Conservation (phyloP, 2,329 filamentous ascomycete species). For the Aureobasidium subglaciale region DNA sequence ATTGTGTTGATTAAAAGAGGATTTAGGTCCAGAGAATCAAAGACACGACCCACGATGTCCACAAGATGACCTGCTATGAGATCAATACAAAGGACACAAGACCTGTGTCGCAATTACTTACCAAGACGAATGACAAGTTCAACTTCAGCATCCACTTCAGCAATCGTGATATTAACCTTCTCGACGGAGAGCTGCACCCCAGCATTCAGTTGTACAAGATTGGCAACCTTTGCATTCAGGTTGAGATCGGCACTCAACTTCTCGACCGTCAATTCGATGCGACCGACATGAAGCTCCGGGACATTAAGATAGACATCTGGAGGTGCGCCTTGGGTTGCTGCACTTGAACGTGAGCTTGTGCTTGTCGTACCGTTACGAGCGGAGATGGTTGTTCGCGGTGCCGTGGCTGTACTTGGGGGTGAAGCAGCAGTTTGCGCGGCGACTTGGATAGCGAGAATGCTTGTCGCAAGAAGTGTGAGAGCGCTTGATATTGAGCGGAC, state of each 20-base stretch:
- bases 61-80: conserved; percentile 44
- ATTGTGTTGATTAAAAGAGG: conserved; percentile 43
- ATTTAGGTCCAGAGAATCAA: conserved; percentile 53
- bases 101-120: too few species aligned
- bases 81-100: conserved; percentile 5
- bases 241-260: conserved; percentile 54
- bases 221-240: conserved; percentile 53
- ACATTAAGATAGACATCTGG: conserved; percentile 54
- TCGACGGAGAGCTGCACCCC: conserved; percentile 41
- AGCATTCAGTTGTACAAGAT: conserved; percentile 47
- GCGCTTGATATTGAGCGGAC: not conserved
- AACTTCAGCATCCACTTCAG: conserved; percentile 52
- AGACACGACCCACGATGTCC: conserved; percentile 54
- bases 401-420: conserved; percentile 12
- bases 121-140: conserved; percentile 51
- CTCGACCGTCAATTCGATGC: conserved; percentile 55
- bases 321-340: conserved; percentile 19
- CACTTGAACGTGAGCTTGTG: not conserved
- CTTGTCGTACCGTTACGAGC: conserved; percentile 5
- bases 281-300: conserved; percentile 51
- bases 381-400: conserved; percentile 5
- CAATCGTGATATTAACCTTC: conserved; percentile 55
- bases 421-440: conserved; percentile 16
- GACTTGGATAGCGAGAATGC: not conserved
- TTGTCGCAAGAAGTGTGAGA: not conserved